Evolutionary conservation across 106 monocot genomes (phyloP).

Genomic region (Hemerocallis citrina): DNA sequence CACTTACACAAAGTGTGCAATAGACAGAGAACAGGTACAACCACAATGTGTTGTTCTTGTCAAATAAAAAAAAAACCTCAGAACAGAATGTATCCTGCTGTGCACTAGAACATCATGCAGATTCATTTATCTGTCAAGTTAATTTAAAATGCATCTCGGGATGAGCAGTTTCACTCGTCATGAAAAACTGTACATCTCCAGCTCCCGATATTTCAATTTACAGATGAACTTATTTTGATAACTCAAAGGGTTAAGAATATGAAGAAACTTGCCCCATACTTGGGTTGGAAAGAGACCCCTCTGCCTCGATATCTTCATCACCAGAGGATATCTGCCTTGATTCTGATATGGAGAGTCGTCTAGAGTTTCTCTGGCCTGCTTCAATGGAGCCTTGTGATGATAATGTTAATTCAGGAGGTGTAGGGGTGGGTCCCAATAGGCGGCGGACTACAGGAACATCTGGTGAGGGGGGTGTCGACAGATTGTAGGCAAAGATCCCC

Average conservation of each 20-base stretch:
- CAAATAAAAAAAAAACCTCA: too few species aligned
- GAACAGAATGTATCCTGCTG: too few species aligned
- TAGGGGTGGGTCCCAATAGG: constrained; percentile 4
- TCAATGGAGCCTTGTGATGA: constrained; percentile 22
- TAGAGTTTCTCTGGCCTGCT: constrained; percentile 13
- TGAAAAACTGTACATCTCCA: constrained; percentile 27
- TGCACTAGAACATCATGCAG: too few species aligned
- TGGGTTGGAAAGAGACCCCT: constrained; percentile 10
- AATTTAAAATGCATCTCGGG: too few species aligned
- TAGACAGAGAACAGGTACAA: too few species aligned
- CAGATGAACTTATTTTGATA: constrained; percentile 8
- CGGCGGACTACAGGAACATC: constrained; percentile 12
- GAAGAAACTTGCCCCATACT: constrained; percentile 13
- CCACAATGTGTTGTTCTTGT: too few species aligned
- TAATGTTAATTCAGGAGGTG: constrained; percentile 8
- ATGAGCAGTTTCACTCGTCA: not conserved
- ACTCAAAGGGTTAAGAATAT: constrained; percentile 12
- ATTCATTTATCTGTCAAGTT: too few species aligned
- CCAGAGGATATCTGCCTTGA: constrained; percentile 16
- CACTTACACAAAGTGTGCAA: too few species aligned
- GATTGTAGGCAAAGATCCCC: constrained; percentile 40
- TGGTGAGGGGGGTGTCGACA: constrained; percentile 24
- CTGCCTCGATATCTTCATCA: constrained; percentile 16
- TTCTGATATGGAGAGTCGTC: constrained; percentile 11
- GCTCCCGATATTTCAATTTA: constrained; percentile 25